phyloP scores from a whole-genome alignment of 257 asterid genomes.

The Primulina tabacum region DNA sequence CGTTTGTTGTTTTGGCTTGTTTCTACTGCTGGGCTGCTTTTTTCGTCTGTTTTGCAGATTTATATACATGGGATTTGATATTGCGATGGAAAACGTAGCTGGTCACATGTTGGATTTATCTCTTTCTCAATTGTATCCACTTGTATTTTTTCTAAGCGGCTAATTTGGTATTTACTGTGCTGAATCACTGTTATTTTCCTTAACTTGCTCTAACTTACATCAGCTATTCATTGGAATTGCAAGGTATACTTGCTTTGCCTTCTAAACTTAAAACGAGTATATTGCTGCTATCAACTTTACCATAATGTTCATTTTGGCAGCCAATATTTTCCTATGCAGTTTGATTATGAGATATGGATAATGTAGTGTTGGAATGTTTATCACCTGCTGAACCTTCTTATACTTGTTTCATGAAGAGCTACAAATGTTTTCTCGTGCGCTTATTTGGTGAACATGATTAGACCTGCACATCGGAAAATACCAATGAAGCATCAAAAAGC shows the following conservation, averaged over 20 bases:
- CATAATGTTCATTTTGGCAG: background rate
- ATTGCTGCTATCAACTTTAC: slow-evolving; percentile 1
- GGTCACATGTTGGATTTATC: slow-evolving; percentile 98
- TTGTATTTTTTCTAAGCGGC: slow-evolving; percentile 5
- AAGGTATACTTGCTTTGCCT: slow-evolving; percentile 51
- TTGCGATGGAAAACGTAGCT: slow-evolving; percentile 98
- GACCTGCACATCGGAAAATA: slow-evolving; percentile 81
- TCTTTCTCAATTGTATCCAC: slow-evolving; percentile 98
- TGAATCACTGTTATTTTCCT: slow-evolving; percentile 31
- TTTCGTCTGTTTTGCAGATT: slow-evolving; percentile 56
- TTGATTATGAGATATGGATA: slow-evolving; percentile 16
- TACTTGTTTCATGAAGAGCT: slow-evolving; percentile 64
- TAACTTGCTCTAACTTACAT: slow-evolving; percentile 44
- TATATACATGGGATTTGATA: slow-evolving; percentile 97
- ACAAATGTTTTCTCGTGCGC: slow-evolving; percentile 98
- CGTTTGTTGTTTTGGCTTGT: slow-evolving; percentile 7
- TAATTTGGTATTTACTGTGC: slow-evolving; percentile 20
- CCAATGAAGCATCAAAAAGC: slow-evolving; percentile 96
- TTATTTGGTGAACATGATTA: slow-evolving; percentile 81
- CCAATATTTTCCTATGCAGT: slow-evolving; percentile 6
- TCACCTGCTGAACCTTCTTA: slow-evolving; percentile 27
- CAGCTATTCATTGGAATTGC: slow-evolving; percentile 91
- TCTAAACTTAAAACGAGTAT: background rate
- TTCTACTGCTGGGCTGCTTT: slow-evolving; percentile 25
- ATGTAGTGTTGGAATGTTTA: slow-evolving; percentile 19